A percentile compares a stretch with the other conserved stretches of the same genome.
Conservation (phyloP, 176 grass and related monocot genomes). For the sorghum (Sorghum bicolor) region Sorghum_bicolor_NCBIv3 NC_012871.2:71653501-71654000, state of each 20-base stretch:
- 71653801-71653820: constrained; percentile 99
- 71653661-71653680: background rate
- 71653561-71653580: constrained; percentile 96
- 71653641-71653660: constrained; percentile 30
- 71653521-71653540: constrained; percentile 82
- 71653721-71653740: constrained; percentile 49
- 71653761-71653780: constrained; percentile 98
- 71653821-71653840: constrained; percentile 83
- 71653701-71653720: background rate
- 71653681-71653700: constrained; percentile 17
- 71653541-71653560: constrained; percentile 81
- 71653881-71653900: background rate
- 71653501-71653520: constrained; percentile 86
- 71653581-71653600: constrained; percentile 50
- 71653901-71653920: background rate
- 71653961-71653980: background rate
- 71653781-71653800: constrained; percentile 94
- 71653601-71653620: background rate
- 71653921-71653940: constrained; percentile 1
- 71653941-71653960: background rate
- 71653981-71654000: constrained; percentile 41
- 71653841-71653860: constrained; percentile 68
- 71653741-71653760: constrained; percentile 77
- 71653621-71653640: background rate
- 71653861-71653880: constrained; percentile 28